Conservation (phyloP, 148 eudicot genomes). For the Rheum nobile region DNA sequence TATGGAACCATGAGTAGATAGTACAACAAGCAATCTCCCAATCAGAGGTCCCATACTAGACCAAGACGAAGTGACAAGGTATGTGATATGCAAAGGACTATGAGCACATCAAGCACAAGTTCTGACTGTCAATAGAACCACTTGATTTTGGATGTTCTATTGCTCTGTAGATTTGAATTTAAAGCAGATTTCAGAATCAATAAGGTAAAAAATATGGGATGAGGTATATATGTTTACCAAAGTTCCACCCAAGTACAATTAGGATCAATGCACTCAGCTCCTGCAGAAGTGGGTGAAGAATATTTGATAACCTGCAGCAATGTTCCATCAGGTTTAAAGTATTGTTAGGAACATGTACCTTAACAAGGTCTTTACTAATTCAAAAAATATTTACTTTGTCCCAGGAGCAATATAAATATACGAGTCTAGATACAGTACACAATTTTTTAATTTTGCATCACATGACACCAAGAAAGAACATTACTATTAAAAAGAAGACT, state of each 20-base stretch:
- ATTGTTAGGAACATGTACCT: background rate
- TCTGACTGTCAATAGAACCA: background rate
- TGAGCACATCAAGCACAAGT: background rate
- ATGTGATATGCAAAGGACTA: background rate
- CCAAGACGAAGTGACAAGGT: too few relatives aligned
- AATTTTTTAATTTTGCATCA: background rate
- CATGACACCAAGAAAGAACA: background rate
- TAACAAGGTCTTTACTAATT: background rate
- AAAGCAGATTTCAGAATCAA: background rate
- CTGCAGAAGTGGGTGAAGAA: constrained; percentile 42
- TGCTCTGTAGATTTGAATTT: background rate
- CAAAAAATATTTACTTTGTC: background rate
- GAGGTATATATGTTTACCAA: constrained; percentile 16
- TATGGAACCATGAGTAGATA: background rate
- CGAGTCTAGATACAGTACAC: background rate
- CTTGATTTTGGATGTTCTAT: background rate
- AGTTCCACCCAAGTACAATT: constrained; percentile 42
- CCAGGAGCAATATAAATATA: background rate
- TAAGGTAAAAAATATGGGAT: background rate
- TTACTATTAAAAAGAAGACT: background rate
- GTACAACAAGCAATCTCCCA: background rate
- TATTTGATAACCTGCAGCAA: constrained; percentile 33
- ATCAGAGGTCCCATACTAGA: background rate
- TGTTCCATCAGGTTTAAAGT: background rate
- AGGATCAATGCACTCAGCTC: constrained; percentile 46